phyloP scores from a whole-genome alignment of 2,329 filamentous ascomycete species.

The Phialocephala subalpina region DNA sequence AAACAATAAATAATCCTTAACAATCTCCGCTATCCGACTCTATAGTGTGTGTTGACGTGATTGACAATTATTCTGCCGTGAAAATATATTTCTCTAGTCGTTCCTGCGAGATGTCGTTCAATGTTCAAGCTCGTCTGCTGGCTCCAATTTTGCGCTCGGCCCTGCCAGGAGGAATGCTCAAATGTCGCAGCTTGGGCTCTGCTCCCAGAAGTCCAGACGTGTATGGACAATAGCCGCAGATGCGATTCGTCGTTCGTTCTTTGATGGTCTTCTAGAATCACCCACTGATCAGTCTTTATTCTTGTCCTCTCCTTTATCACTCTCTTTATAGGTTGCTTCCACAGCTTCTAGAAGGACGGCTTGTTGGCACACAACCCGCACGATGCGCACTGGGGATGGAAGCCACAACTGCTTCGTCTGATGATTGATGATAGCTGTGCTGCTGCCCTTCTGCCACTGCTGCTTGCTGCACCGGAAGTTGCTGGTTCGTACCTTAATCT shows the following conservation, averaged over 20 bases:
- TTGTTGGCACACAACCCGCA: not conserved
- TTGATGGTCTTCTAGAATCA: conserved; percentile 28
- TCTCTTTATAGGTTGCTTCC: conserved; percentile 11
- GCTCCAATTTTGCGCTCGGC: conserved; percentile 38
- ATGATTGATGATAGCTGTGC: conserved; percentile 2
- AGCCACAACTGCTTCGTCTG: conserved; percentile 27
- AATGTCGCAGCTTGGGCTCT: conserved; percentile 39
- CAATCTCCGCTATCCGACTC: not conserved
- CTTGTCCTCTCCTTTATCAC: conserved; percentile 21
- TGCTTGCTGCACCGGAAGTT: conserved; percentile 14
- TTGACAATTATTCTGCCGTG: not conserved
- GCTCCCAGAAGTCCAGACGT: conserved; percentile 23
- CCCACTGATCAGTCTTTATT: conserved; percentile 21
- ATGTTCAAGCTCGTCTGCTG: conserved; percentile 6
- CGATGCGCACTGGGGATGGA: conserved; percentile 9
- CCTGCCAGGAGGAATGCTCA: conserved; percentile 34
- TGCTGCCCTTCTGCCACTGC: not conserved
- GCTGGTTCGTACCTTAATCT: conserved; percentile 34
- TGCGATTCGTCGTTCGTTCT: conserved; percentile 23
- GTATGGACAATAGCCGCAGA: conserved; percentile 1
- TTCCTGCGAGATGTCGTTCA: not conserved
- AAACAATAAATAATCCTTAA: not conserved
- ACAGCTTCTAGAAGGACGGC: conserved; percentile 29
- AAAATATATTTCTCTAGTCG: not conserved
- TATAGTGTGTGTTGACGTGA: not conserved